phyloP scores from a whole-genome alignment of 2,329 filamentous ascomycete species.

The Diaporthe ampelina region DNA sequence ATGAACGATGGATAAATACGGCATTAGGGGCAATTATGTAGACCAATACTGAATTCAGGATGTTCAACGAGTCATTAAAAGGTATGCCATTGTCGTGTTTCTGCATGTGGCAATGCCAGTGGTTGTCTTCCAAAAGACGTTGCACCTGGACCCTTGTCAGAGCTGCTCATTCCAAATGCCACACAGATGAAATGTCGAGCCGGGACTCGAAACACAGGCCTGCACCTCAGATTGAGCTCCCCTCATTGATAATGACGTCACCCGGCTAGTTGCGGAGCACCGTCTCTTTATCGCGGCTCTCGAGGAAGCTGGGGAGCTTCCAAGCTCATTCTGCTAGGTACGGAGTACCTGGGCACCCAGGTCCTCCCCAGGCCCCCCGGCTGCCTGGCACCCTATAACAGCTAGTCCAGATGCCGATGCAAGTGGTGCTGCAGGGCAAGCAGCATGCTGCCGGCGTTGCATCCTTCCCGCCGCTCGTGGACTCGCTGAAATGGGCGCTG shows the following conservation, averaged over 20 bases:
- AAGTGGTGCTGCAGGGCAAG: neutral
- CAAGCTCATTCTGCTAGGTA: neutral
- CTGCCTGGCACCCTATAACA: neutral
- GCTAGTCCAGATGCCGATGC: slow-evolving; percentile 2
- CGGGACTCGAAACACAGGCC: slow-evolving; percentile 5
- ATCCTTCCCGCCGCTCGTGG: slow-evolving; percentile 13
- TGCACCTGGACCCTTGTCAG: neutral
- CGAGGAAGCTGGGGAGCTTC: slow-evolving; percentile 2
- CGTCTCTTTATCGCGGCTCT: slow-evolving; percentile 13
- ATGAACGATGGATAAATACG: slow-evolving; percentile 1
- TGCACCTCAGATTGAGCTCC: slow-evolving; percentile 1
- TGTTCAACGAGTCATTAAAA: slow-evolving; percentile 20
- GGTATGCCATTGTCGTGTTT: slow-evolving; percentile 18
- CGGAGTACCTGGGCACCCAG: no score
- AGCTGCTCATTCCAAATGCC: neutral
- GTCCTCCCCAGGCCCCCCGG: neutral
- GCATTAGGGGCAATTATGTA: slow-evolving; percentile 2
- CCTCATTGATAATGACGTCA: slow-evolving; percentile 11
- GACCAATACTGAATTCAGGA: slow-evolving; percentile 21
- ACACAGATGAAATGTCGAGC: slow-evolving; percentile 9
- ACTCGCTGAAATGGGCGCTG: slow-evolving; percentile 11
- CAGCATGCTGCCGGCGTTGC: slow-evolving; percentile 24
- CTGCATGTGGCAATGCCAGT: neutral
- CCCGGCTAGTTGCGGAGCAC: neutral
- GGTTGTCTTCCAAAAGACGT: neutral